phyloP scores from a whole-genome alignment of 495 filamentous ascomycete genomes.

The Pseudevernia furfuracea region DNA sequence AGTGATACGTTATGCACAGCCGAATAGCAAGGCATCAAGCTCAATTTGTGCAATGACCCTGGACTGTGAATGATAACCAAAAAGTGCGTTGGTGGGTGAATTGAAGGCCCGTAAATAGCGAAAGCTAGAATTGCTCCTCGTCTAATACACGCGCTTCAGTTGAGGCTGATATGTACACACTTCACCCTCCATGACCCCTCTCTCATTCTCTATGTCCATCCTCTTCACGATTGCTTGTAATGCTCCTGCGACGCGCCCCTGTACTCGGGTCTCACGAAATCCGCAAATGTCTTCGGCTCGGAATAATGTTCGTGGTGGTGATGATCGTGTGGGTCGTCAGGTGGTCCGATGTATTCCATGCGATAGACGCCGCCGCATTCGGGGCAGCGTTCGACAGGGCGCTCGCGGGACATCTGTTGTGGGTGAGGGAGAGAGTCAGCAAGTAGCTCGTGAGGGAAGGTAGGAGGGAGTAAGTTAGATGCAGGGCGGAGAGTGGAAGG shows the following conservation, averaged over 20 bases:
- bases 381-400: slow-evolving; percentile 84
- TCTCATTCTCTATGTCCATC: slow-evolving; percentile 19
- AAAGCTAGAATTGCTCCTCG: not conserved
- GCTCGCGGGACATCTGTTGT: slow-evolving; percentile 70
- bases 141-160: not conserved
- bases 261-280: slow-evolving; percentile 90
- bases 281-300: slow-evolving; percentile 78
- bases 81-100: not conserved
- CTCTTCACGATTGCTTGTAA: not conserved
- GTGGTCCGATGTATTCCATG: slow-evolving; percentile 89
- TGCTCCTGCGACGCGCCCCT: slow-evolving; percentile 32
- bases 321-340: slow-evolving; percentile 57
- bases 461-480: slow-evolving; percentile 1
- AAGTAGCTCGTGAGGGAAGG: not conserved
- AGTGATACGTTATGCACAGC: not conserved
- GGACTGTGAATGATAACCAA: not conserved
- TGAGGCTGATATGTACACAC: not conserved
- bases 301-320: slow-evolving; percentile 29
- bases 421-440: slow-evolving; percentile 12
- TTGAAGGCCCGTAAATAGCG: not conserved
- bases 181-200: not conserved
- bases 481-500: not conserved
- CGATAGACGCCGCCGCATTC: slow-evolving; percentile 95
- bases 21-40: not conserved
- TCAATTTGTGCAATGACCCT: not conserved